Evolutionary conservation across 2,329 filamentous ascomycete species (phyloP), one percentile per base, ranked within the genome.

Genomic region (Mycosphaerella sp.): DNA sequence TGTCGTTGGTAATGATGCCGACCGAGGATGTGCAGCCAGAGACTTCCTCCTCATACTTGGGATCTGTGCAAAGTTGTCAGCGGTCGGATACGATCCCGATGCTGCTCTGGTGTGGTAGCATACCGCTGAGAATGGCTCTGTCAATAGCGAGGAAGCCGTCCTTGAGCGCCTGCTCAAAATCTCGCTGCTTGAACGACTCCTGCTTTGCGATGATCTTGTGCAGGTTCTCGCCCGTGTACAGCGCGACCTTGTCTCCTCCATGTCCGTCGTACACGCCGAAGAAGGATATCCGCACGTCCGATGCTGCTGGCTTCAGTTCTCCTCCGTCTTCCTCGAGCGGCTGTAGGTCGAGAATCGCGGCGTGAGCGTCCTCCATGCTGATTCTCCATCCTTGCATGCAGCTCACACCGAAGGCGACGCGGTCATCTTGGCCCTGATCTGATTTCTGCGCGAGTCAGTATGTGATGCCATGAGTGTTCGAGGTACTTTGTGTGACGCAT

Each of bases 381-480:
- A 98, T 97, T 77, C 93, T 87, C 93, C 93, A 98, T 78, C 93
- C 93, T 76, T 98, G 93, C 93, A 98, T 98, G 74, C 90, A 90
- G 63, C 93, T 98, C 63, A 97, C 84, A 70, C 93, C 93, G 74
- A 88, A 98, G 70, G 93, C 76, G 70, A 95, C 84, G 70, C 89
- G 85, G 62, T 95, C 90, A 87, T 97, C 91, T 76, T 89, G 85
- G 74, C 91, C 91, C 70, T 84, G 84, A 72, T 86, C 85, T 68
- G 93, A 98, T 76, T 84, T 80, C 93, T 97, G 67, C 50, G 49
- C 48, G 36, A 53, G 46, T 48, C 39, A 46, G n/a, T 45, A 42
- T n/a, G 46, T 48, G 17, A 51, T 40, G 21, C 40, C 11, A 40
- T 38, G 34, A 11, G 12, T 29, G 11, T 50, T 2, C 5, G 14